Evolutionary conservation across 108 stramenopile species (phyloP), one percentile per base, ranked within the genome.

Genomic region (Bacterosira constricta): DNA sequence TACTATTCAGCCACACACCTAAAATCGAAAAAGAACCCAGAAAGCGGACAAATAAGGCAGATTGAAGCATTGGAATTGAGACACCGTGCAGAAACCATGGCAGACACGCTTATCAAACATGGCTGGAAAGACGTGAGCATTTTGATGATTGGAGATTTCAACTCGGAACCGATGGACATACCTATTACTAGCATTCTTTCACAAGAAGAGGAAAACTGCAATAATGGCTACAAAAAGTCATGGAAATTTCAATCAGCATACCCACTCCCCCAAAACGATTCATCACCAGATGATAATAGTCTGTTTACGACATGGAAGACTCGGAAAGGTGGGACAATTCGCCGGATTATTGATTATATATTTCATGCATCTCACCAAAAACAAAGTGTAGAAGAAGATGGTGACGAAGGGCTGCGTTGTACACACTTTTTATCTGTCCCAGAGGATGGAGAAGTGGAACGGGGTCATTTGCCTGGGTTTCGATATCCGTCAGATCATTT

Each of bases 331-430:
- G 59, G 61, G 30, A 75, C 77, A 10, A 49, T 32, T 9, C 59
- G 79, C 44, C 73, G 81, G 26, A 52, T 74, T n/a, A 85, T 85
- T 46, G 85, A 85, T 51, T 82, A 85, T 30, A 81, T 85, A n/a
- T 85, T 85, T 44, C 72, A 79, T 44, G 51, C 58, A 20, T 30
- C 49, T 13, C 18, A 47, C 3, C 4, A 47, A 49, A 3, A 13
- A 15, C 35, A 29, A 35, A 35, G 57, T 11, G 45, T 47, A 17
- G 63, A 53, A 18, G 42, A 20, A 21, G 21, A 26, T 32, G 36
- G 31, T 62, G 37, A 46, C 4, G 26, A 46, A 17, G 42, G 17
- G 12, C 1, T 82, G 13, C n/a, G 31, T 1, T 76, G 75, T 36
- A 54, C 36, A 5, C 66, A 68, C 17, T 18, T 56, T 7, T 54